Evolutionary conservation across 345 rosid species (phyloP), one percentile per base, ranked within the genome.

Genomic region (Eutrema japonicum): DNA sequence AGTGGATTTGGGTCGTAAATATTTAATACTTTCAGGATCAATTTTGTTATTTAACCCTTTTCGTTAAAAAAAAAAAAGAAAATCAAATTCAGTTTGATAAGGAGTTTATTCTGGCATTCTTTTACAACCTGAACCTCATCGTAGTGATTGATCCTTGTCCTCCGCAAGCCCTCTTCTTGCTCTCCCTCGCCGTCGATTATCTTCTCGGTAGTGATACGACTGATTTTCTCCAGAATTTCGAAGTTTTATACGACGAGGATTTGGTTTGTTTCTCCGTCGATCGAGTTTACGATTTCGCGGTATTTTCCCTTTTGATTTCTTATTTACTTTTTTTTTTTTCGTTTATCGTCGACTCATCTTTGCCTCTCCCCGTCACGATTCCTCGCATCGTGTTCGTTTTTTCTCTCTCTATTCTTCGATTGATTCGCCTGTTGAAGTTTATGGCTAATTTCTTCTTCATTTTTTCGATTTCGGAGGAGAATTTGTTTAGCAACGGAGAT

Each of bases 321-420:
- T 60, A 12, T 37, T 26, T 22, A 22, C 22, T 22, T 22, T 22
- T 22, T 22, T 22, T 22, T 22, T 22, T 50, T 49, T 16, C 77
- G 14, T 65, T 79, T 58, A 59, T 81, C 74, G 82, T 94, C 63
- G 90, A 85, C 7, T 71, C 90, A 40, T 84, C 91, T 50, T 82
- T 87, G 68, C 70, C 92, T 41, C 78, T 89, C 5, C 76, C 90
- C 13, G 74, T 66, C n/a, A 83, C 86, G 87, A 62, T 82, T 49
- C 89, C 92, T 71, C 84, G 72, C 77, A 61, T 94, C 86, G 78
- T 89, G 98, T 94, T 57, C 76, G 90, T 77, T 22, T 27, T 16
- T 27, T 16, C 13, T 27, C 2, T 14, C n/a, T n/a, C 49, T 32
- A 32, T 7, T 43, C 40, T 51, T 49, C 32, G 10, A 37, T 54